Percentiles rank a stretch among this genome's conserved stretches.
Evolutionary conservation across 306 rosid species (phyloP).

Genomic region (Myrica gale): DNA sequence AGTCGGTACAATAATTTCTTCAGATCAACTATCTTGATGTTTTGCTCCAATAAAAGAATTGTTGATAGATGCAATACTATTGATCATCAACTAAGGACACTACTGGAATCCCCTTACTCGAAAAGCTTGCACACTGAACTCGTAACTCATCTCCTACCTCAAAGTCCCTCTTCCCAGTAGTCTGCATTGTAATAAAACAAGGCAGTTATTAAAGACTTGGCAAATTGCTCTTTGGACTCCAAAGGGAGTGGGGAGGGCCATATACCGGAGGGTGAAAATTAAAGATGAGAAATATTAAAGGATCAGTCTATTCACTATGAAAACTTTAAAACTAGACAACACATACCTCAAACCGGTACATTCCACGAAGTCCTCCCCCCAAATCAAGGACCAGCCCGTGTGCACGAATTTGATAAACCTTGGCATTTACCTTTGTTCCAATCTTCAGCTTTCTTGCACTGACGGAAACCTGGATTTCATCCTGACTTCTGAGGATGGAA

Average conservation of each 20-base stretch:
- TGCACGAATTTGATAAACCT: slow-evolving; percentile 71
- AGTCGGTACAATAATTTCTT: slow-evolving; percentile 13
- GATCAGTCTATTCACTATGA: background rate
- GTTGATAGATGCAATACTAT: slow-evolving; percentile 24
- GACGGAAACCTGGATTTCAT: slow-evolving; percentile 29
- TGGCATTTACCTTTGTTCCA: slow-evolving; percentile 67
- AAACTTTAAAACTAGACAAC: slow-evolving; percentile 4
- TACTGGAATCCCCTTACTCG: slow-evolving; percentile 73
- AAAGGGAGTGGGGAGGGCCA: too few species aligned
- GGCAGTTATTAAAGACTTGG: slow-evolving; percentile 12
- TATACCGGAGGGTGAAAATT: background rate
- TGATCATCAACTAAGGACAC: slow-evolving; percentile 53
- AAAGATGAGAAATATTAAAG: background rate
- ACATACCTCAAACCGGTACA: slow-evolving; percentile 82
- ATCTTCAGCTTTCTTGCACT: slow-evolving; percentile 50
- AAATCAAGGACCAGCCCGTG: slow-evolving; percentile 87
- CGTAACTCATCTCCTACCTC: slow-evolving; percentile 58
- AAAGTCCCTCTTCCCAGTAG: slow-evolving; percentile 35
- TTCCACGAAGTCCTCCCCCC: slow-evolving; percentile 79
- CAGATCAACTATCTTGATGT: slow-evolving; percentile 19
- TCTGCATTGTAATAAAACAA: slow-evolving; percentile 47
- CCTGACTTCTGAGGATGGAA: slow-evolving; percentile 25
- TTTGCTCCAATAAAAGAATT: slow-evolving; percentile 10
- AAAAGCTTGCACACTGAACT: slow-evolving; percentile 71
- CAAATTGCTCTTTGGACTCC: too few species aligned